Conservation (phyloP, 2,329 filamentous ascomycete species). For the Neonectria sp. region DNA sequence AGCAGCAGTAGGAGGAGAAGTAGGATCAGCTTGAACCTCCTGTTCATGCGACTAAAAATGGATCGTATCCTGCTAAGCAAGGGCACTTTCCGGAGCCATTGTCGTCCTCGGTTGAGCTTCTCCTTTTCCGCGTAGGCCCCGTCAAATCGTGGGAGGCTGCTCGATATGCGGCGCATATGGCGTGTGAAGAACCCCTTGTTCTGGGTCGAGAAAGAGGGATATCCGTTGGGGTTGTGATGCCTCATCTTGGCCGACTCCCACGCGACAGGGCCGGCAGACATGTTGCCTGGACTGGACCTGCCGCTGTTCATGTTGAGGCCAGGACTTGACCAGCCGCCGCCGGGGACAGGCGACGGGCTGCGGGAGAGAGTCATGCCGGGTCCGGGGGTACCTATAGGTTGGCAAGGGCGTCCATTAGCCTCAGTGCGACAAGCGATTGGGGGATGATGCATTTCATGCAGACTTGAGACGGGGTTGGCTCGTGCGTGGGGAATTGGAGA, state of each 20-base stretch:
- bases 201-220: slow-evolving; percentile 84
- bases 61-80: slow-evolving; percentile 63
- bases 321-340: slow-evolving; percentile 91
- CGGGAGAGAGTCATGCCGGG: slow-evolving; percentile 85
- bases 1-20: slow-evolving; percentile 73
- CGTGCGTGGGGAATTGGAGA: slow-evolving; percentile 15
- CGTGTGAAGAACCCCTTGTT: slow-evolving; percentile 91
- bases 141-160: slow-evolving; percentile 82
- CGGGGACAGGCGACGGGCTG: slow-evolving; percentile 87
- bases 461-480: slow-evolving; percentile 23
- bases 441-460: slow-evolving; percentile 30
- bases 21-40: slow-evolving; percentile 76
- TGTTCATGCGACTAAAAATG: slow-evolving; percentile 68
- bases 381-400: slow-evolving; percentile 67
- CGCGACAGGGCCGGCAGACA: slow-evolving; percentile 73
- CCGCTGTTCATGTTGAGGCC: slow-evolving; percentile 82
- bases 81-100: slow-evolving; percentile 63
- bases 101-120: slow-evolving; percentile 75
- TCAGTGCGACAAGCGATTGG: slow-evolving; percentile 31
- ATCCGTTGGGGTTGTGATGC: slow-evolving; percentile 80
- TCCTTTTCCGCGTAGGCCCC: slow-evolving; percentile 82
- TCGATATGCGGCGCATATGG: slow-evolving; percentile 86
- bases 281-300: slow-evolving; percentile 75
- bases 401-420: slow-evolving; percentile 48
- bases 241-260: slow-evolving; percentile 89